Base-by-base conservation (phyloP, 192 early-diverging fungal species). In the Coemansia interrupta region DNA sequence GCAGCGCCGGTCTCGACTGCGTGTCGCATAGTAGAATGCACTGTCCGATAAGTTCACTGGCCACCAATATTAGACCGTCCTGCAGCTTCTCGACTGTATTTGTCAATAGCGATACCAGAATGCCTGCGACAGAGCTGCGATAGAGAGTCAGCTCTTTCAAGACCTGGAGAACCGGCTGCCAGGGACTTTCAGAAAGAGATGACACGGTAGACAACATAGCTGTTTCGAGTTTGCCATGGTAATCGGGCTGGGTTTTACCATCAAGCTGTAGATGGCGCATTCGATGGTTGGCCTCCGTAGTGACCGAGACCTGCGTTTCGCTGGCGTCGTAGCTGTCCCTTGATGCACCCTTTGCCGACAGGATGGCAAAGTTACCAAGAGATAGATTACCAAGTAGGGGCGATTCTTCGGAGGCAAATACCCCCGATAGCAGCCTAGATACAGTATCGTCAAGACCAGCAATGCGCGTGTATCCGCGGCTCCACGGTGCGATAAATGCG, bases 401-500 rank as follows among this genome's bases (percentile, higher is more conserved):
- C 3, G 61, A 5, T 12, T 72, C 41, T 22, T 26, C 36, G 19
- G 52, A 24, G 9, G 26, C 40, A 36, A 78, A 72, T 30, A 68
- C 49, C 9, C 62, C 52, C 12, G 23, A 15, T 11, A 78, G 40
- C 18, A 78, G 65, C 15, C 22, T 13, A 15, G 40, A 44, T 18
- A 58, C 36, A 6, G 41, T 17, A 6, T 18, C 47, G 0, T 64
- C 59, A 28, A 78, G 46, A n/a, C 47, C 50, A 3, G 65, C 65
- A 32, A 78, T 11, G 24, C 66, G 41, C 26, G 60, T 11, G 30
- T 72, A 72, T 7, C 57, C 51, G 7, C 44, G 61, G 2, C 49
- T 54, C 75, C 75, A 78, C 39, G 58, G 55, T 5, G 58, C 50
- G 15, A 68, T 58, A 62, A 72, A 78, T 23, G 59, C 13, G 39